Percentiles rank a stretch among this genome's conserved stretches.
phyloP scores from a whole-genome alignment of 2,329 filamentous ascomycete species.

The Endocalyx cinctus region DNA sequence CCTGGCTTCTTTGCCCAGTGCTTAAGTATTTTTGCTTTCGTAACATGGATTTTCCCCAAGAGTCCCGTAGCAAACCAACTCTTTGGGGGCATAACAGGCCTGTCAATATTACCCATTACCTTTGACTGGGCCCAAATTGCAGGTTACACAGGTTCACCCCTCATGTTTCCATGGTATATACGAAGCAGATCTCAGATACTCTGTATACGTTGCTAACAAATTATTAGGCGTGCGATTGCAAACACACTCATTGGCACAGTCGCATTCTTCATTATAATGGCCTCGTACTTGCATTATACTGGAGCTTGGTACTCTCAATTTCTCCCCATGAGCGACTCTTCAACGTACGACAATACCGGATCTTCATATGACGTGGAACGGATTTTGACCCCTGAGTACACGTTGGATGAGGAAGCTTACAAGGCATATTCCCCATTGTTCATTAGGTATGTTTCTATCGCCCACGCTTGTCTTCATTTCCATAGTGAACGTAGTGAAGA shows the following conservation, averaged over 20 bases:
- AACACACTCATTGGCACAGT: conserved; percentile 67
- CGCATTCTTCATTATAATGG: conserved; percentile 58
- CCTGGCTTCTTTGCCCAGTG: conserved; percentile 66
- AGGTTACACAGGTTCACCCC: conserved; percentile 62
- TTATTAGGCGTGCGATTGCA: conserved; percentile 61
- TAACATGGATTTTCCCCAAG: conserved; percentile 67
- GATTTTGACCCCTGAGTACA: conserved; percentile 58
- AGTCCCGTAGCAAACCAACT: conserved; percentile 66
- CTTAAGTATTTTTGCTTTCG: conserved; percentile 65
- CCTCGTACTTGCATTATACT: conserved; percentile 59
- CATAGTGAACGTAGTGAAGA: no score
- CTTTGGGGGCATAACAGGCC: conserved; percentile 64
- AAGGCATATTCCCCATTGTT: conserved; percentile 64
- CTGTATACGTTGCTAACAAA: no score
- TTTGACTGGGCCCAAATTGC: conserved; percentile 74
- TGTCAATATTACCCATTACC: conserved; percentile 66
- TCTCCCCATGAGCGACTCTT: conserved; percentile 65
- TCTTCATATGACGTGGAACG: conserved; percentile 57
- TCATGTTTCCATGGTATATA: conserved; percentile 63
- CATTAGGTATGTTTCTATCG: conserved; percentile 39
- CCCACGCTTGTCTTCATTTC: neutral
- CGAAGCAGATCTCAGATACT: no score
- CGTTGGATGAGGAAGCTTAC: conserved; percentile 60
- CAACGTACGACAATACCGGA: conserved; percentile 69
- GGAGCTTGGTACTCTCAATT: conserved; percentile 61